Percentiles rank a stretch among this genome's conserved stretches.
Evolutionary conservation across 495 filamentous ascomycete genomes (phyloP).

Genomic region (Penicillium nucicola): DNA sequence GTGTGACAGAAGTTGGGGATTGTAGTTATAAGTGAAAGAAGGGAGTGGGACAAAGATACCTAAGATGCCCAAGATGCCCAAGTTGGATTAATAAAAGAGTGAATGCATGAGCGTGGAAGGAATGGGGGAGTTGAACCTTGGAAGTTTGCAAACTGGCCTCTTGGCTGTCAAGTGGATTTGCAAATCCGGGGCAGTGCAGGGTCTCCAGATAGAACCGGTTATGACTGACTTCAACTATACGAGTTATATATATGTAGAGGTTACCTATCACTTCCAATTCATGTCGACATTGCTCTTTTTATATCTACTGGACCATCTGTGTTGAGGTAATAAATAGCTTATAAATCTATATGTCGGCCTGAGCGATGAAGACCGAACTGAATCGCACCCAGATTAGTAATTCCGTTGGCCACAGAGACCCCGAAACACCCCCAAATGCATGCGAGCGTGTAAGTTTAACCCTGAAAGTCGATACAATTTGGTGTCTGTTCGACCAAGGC

Average conservation of each 20-base stretch:
- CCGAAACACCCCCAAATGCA: no score
- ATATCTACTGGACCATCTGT: no score
- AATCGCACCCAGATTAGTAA: no score
- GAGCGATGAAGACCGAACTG: no score
- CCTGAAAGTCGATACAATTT: no score
- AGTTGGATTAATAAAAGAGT: slow-evolving; percentile 2
- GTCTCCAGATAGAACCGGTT: background rate
- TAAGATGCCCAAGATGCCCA: background rate
- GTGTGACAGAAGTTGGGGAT: background rate
- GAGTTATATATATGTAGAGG: no score
- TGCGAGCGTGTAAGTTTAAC: no score
- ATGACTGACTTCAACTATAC: no score
- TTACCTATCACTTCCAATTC: background rate
- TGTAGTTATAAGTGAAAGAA: background rate
- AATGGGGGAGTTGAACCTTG: background rate
- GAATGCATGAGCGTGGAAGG: slow-evolving; percentile 3
- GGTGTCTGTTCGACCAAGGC: background rate
- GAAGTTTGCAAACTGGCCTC: slow-evolving; percentile 38
- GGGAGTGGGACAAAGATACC: background rate
- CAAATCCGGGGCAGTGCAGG: slow-evolving; percentile 1
- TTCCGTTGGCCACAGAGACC: no score
- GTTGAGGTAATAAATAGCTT: no score
- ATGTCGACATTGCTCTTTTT: background rate
- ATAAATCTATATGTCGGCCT: no score
- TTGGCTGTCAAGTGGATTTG: slow-evolving; percentile 12